Evolutionary conservation across 2,329 filamentous ascomycete genomes (phyloP), one percentile per base, ranked within the genome.

Genomic region (Neobulgaria alba): DNA sequence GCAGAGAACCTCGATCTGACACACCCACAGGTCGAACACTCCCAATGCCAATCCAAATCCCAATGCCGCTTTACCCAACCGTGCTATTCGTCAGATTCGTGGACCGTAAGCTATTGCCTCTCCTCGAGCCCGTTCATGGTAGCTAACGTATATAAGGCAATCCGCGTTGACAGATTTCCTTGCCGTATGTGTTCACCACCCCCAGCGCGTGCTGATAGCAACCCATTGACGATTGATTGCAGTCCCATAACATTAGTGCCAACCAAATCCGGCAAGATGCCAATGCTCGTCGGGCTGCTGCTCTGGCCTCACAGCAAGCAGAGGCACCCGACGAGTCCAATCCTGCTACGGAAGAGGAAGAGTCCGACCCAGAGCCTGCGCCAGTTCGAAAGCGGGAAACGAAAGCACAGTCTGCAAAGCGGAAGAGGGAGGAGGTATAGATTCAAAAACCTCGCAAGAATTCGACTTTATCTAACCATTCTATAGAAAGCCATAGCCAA

Each of bases 201-300:
- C n/a, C 21, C 3, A 9, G 8, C 9, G 14, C 4, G 7, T 26
- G 12, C 12, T 26, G 12, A 10, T 4, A 26, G 23, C 23, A 2
- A 20, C 10, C 18, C 63, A 16, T 55, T 71, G 51, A 71, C 68
- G 29, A 64, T 69, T 48, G 69, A 67, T 48, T 67, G 20, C 63
- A 82, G 73, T 76, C 81, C 2, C 79, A 85, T 60, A 85, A 85
- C 53, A 87, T 87, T 50, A 85, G 76, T 16, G 72, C 75, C 2
- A 59, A 65, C 19, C 68, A 73, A 43, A 78, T 78, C 42, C 66
- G 68, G 26, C 57, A 64, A 15, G 66, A 72, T 46, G 71, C 71
- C 14, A 66, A 70, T 21, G 58, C 61, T 26, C 66, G 73, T 34
- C 64, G 69, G 38, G 53, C 53, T 37, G 56, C 58, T 35, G 72